Evolutionary conservation across 1,284 basidiomycete species (phyloP).

Genomic region (Exsudoporus floridanus): DNA sequence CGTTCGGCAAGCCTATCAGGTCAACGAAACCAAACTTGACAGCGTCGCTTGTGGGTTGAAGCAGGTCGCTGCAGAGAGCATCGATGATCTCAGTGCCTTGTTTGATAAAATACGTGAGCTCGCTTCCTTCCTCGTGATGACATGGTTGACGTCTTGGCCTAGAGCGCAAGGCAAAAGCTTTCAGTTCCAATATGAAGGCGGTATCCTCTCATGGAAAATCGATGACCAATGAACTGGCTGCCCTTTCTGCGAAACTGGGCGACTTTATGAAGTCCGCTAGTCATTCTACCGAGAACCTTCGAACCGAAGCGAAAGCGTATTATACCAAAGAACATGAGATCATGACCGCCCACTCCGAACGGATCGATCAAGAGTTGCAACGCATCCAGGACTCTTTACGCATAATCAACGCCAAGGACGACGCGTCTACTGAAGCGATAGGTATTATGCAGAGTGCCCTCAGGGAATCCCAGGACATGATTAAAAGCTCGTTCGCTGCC

Average conservation of each 20-base stretch:
- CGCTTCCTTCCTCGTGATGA: not conserved
- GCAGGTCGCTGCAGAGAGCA: slow-evolving; percentile 63
- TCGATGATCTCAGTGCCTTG: slow-evolving; percentile 70
- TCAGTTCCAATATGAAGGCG: slow-evolving; percentile 65
- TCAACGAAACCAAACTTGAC: slow-evolving; percentile 73
- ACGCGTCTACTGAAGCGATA: slow-evolving; percentile 54
- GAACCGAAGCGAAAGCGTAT: slow-evolving; percentile 56
- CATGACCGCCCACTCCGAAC: slow-evolving; percentile 50
- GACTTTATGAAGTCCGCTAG: slow-evolving; percentile 61
- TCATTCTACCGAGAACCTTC: slow-evolving; percentile 54
- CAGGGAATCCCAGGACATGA: slow-evolving; percentile 50
- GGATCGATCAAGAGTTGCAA: slow-evolving; percentile 62
- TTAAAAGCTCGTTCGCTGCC: slow-evolving; percentile 51
- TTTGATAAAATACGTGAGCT: slow-evolving; percentile 81
- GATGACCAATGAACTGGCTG: slow-evolving; percentile 50
- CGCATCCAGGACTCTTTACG: slow-evolving; percentile 57
- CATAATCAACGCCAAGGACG: slow-evolving; percentile 57
- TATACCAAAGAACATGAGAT: slow-evolving; percentile 56
- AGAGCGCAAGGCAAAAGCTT: slow-evolving; percentile 76
- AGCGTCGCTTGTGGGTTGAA: slow-evolving; percentile 70
- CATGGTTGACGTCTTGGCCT: slow-evolving; percentile 14
- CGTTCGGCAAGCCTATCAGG: slow-evolving; percentile 74
- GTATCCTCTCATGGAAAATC: slow-evolving; percentile 63
- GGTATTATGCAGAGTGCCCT: slow-evolving; percentile 47
- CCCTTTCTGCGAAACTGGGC: slow-evolving; percentile 58